Evolutionary conservation across 2,329 filamentous ascomycete genomes (phyloP).

Genomic region (Diplodia intermedia): DNA sequence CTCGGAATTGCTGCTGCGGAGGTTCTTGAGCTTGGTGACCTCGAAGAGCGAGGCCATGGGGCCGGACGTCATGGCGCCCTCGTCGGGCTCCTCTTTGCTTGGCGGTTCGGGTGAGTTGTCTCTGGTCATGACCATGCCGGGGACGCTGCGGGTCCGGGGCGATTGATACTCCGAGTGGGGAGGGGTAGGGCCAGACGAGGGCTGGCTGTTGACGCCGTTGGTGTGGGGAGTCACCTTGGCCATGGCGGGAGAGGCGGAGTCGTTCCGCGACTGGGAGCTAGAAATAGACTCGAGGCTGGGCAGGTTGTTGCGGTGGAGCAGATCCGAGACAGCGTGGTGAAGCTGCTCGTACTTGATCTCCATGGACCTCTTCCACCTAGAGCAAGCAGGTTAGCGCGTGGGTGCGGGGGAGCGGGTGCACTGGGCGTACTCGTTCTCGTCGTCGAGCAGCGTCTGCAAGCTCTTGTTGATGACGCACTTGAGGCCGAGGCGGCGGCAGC

Average conservation of each 20-base stretch:
- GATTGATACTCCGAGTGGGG: conserved; percentile 39
- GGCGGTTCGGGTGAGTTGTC: conserved; percentile 43
- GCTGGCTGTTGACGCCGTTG: conserved; percentile 15
- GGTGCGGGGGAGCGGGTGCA: not conserved
- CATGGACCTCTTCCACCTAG: conserved; percentile 45
- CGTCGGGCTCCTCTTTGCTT: conserved; percentile 29
- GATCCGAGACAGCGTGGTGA: conserved; percentile 40
- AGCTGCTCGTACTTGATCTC: conserved; percentile 40
- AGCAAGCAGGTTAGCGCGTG: not conserved
- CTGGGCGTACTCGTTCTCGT: conserved; percentile 41
- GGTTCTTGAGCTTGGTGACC: conserved; percentile 44
- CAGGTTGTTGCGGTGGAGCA: conserved; percentile 42
- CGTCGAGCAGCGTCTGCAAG: conserved; percentile 44
- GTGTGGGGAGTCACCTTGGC: conserved; percentile 21
- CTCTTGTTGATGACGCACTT: conserved; percentile 77
- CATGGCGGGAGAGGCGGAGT: conserved; percentile 36
- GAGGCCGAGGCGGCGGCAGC: conserved; percentile 60
- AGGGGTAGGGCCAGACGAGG: conserved; percentile 37
- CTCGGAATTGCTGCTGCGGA: conserved; percentile 41
- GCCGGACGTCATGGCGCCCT: conserved; percentile 35
- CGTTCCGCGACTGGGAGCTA: conserved; percentile 32
- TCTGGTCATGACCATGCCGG: conserved; percentile 45
- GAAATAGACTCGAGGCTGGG: conserved; percentile 37
- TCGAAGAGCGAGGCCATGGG: conserved; percentile 47
- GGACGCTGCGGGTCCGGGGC: conserved; percentile 39